Percentiles rank a stretch among this genome's conserved stretches.
phyloP scores from a whole-genome alignment of 176 grass and related monocot species.

The Carex parvula region DNA sequence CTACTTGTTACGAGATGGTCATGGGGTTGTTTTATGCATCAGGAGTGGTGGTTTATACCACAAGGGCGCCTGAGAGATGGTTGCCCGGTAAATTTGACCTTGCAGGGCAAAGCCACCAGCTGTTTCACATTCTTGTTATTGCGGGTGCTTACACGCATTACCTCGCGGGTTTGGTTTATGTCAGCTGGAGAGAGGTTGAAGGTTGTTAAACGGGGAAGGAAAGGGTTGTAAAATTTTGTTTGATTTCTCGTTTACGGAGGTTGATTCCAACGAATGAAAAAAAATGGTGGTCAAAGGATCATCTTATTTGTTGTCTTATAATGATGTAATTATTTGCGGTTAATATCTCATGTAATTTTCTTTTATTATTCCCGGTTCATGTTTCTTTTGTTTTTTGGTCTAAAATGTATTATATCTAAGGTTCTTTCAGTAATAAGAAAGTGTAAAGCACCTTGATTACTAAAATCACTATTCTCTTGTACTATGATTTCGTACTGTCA shows the following conservation, averaged over 20 bases:
- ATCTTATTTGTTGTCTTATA: not conserved
- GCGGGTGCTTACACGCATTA: conserved; percentile 73
- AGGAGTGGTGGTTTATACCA: conserved; percentile 57
- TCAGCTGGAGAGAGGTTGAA: conserved; percentile 69
- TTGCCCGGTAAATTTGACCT: conserved; percentile 69
- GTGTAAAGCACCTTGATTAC: not conserved
- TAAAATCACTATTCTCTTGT: not conserved
- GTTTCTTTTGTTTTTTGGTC: not conserved
- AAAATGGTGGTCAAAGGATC: conserved; percentile 2
- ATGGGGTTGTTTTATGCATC: conserved; percentile 51
- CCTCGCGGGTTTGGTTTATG: conserved; percentile 53
- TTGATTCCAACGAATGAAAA: not conserved
- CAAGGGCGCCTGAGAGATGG: conserved; percentile 72
- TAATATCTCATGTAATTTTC: not conserved
- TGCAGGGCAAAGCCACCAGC: conserved; percentile 66
- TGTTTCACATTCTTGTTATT: conserved; percentile 72
- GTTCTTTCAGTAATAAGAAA: not conserved
- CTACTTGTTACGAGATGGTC: conserved; percentile 62
- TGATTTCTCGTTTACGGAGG: not conserved
- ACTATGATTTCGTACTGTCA: not conserved
- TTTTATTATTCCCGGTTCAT: not conserved
- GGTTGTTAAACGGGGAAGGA: conserved; percentile 24
- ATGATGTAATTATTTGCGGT: not conserved
- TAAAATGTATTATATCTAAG: not conserved
- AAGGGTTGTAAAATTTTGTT: conserved; percentile 29